A percentile compares a stretch with the other conserved stretches of the same genome.
phyloP scores from a whole-genome alignment of 2,329 filamentous ascomycete genomes.

The Sporothrix pallida region DNA sequence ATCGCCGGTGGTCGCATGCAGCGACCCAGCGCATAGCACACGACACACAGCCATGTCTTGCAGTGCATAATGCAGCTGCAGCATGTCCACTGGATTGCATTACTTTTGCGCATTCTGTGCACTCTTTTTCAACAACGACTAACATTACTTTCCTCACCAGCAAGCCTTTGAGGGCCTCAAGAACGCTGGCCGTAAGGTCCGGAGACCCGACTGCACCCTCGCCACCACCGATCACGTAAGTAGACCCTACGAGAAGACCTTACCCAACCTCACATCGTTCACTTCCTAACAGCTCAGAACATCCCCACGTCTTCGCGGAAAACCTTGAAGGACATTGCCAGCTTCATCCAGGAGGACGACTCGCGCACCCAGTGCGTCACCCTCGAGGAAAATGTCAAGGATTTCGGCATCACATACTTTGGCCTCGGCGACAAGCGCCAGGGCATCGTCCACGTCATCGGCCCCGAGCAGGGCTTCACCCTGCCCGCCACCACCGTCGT shows the following conservation, averaged over 20 bases:
- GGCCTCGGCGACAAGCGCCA: conserved; percentile 95
- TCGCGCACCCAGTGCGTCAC: conserved; percentile 93
- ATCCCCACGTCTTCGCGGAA: conserved; percentile 91
- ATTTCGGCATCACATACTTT: conserved; percentile 96
- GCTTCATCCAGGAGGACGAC: conserved; percentile 94
- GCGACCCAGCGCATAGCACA: background rate
- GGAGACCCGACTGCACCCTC: conserved; percentile 94
- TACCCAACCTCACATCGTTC: background rate
- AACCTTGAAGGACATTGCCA: conserved; percentile 88
- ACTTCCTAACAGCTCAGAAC: conserved; percentile 63
- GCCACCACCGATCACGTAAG: conserved; percentile 95
- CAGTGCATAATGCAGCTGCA: background rate
- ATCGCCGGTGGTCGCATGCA: background rate
- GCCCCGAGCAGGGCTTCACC: conserved; percentile 97
- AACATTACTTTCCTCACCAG: conserved; percentile 49
- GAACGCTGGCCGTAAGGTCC: conserved; percentile 85
- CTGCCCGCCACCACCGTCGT: conserved; percentile 96
- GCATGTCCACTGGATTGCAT: background rate
- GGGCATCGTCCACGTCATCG: conserved; percentile 98
- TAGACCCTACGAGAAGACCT: conserved; percentile 36
- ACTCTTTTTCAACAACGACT: background rate
- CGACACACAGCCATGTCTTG: background rate
- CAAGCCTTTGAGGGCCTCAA: conserved; percentile 97
- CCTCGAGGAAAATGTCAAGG: conserved; percentile 95
- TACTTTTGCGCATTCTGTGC: background rate